These are phyloP conservation scores for Leucogyrophana mollusca DNA, from an alignment of 768 basidiomycete genomes.

Conservation along the genomic window DNA sequence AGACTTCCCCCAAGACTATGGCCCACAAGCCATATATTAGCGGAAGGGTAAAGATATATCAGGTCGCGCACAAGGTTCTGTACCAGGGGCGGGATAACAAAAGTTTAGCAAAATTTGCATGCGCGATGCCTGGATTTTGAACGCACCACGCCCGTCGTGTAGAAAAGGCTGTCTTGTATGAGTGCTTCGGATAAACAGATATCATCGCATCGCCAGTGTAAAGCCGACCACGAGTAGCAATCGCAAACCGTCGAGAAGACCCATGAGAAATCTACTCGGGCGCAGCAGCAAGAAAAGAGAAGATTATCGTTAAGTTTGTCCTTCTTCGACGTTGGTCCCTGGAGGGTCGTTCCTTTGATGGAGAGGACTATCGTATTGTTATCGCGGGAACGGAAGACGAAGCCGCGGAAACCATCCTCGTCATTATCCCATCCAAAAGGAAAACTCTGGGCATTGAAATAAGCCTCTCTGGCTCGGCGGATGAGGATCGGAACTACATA, in stretches of 20 bases:
- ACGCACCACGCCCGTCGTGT: slow-evolving; percentile 81
- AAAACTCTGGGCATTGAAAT: slow-evolving; percentile 52
- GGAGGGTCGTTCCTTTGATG: slow-evolving; percentile 87
- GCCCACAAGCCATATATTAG: slow-evolving; percentile 62
- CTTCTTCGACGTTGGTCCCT: slow-evolving; percentile 82
- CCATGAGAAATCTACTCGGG: slow-evolving; percentile 87
- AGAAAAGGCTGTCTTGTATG: slow-evolving; percentile 88
- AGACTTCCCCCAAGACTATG: slow-evolving; percentile 65
- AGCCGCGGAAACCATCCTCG: slow-evolving; percentile 82
- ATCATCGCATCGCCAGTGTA: slow-evolving; percentile 71
- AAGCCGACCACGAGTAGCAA: slow-evolving; percentile 57
- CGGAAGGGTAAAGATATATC: slow-evolving; percentile 52
- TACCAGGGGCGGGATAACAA: background rate
- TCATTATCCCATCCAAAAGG: slow-evolving; percentile 75
- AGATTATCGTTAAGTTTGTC: slow-evolving; percentile 94
- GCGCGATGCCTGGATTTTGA: no score
- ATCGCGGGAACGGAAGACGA: slow-evolving; percentile 77
- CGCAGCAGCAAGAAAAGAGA: slow-evolving; percentile 92
- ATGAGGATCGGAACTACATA: slow-evolving; percentile 18
- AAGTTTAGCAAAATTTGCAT: no score
- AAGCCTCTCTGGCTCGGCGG: no score
- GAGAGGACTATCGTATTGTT: slow-evolving; percentile 84
- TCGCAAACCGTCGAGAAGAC: slow-evolving; percentile 81
- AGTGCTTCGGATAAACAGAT: slow-evolving; percentile 83
- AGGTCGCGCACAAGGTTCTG: slow-evolving; percentile 61